A percentile compares a stretch with the other conserved stretches of the same genome.
Conservation (phyloP, 257 asterid species). For the Fraxinus cuspidata region DNA sequence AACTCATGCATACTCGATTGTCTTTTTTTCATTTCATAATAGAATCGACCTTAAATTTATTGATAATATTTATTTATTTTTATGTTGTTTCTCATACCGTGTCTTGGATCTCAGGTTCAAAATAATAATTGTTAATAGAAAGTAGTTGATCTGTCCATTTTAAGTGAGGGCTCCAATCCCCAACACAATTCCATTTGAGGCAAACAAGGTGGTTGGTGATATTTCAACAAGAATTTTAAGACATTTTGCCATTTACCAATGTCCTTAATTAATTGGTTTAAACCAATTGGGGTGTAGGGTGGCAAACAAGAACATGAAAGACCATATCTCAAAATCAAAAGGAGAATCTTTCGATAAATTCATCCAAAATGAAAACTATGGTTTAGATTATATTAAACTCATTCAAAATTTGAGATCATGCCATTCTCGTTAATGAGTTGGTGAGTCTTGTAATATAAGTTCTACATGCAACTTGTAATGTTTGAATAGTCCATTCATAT, state of each 20-base stretch:
- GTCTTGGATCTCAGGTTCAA: neutral
- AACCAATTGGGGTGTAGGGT: slow-evolving; percentile 7
- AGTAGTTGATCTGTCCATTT: neutral
- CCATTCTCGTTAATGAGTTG: slow-evolving; percentile 54
- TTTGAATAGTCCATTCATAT: slow-evolving; percentile 59
- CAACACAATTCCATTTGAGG: slow-evolving; percentile 6
- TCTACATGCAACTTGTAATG: slow-evolving; percentile 38
- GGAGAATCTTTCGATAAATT: neutral
- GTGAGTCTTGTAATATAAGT: slow-evolving; percentile 46
- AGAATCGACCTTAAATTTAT: neutral
- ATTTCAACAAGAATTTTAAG: slow-evolving; percentile 34
- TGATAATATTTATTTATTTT: too few species aligned
- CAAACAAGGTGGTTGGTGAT: slow-evolving; percentile 27
- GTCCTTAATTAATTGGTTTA: slow-evolving; percentile 4
- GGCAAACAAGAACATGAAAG: slow-evolving; percentile 5
- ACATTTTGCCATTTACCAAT: slow-evolving; percentile 26
- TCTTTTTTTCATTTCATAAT: too few species aligned
- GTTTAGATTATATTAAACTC: neutral
- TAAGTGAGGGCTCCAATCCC: neutral
- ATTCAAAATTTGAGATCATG: slow-evolving; percentile 39
- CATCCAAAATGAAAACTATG: slow-evolving; percentile 14
- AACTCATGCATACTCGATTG: too few species aligned
- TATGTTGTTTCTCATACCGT: neutral
- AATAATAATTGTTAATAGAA: neutral
- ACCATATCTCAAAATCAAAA: neutral